These are phyloP conservation scores for Penicillium malachiteum DNA, from an alignment of 495 filamentous ascomycete species.

Conservation along the genomic window DNA sequence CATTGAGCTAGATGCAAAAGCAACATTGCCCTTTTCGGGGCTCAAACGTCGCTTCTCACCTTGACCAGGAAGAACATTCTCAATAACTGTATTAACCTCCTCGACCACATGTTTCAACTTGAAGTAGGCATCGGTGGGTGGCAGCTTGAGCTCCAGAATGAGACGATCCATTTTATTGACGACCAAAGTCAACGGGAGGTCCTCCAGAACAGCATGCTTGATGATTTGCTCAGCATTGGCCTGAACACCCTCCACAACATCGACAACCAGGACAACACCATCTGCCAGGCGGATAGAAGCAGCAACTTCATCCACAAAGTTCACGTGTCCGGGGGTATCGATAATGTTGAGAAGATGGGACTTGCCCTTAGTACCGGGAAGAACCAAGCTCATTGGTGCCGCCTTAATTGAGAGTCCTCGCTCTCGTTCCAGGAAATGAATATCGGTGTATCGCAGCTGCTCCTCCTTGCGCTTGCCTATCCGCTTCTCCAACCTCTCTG, in stretches of 20 bases:
- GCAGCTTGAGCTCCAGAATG: slow-evolving; percentile 91
- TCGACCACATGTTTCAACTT: slow-evolving; percentile 98
- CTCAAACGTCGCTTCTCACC: slow-evolving; percentile 80
- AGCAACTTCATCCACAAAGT: slow-evolving; percentile 96
- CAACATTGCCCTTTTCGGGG: slow-evolving; percentile 95
- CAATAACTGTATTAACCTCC: slow-evolving; percentile 94
- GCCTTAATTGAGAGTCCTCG: slow-evolving; percentile 92
- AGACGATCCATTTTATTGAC: slow-evolving; percentile 97
- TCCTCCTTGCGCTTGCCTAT: slow-evolving; percentile 82
- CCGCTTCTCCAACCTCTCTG: slow-evolving; percentile 71
- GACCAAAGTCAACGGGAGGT: slow-evolving; percentile 82
- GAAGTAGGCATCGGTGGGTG: slow-evolving; percentile 95
- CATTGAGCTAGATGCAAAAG: slow-evolving; percentile 91
- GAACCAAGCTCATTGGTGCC: slow-evolving; percentile 89
- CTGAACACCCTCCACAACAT: slow-evolving; percentile 98
- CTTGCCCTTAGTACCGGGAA: slow-evolving; percentile 85
- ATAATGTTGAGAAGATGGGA: slow-evolving; percentile 95
- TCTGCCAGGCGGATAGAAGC: slow-evolving; percentile 83
- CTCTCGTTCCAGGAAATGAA: slow-evolving; percentile 83
- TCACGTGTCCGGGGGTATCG: slow-evolving; percentile 96
- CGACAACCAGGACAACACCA: slow-evolving; percentile 89
- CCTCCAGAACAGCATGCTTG: slow-evolving; percentile 89
- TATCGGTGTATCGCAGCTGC: slow-evolving; percentile 91
- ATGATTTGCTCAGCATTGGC: slow-evolving; percentile 95
- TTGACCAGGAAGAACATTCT: slow-evolving; percentile 78